Evolutionary conservation across 169 alveolate genomes (phyloP).

Genomic region (Cryptosporidium sp.): DNA sequence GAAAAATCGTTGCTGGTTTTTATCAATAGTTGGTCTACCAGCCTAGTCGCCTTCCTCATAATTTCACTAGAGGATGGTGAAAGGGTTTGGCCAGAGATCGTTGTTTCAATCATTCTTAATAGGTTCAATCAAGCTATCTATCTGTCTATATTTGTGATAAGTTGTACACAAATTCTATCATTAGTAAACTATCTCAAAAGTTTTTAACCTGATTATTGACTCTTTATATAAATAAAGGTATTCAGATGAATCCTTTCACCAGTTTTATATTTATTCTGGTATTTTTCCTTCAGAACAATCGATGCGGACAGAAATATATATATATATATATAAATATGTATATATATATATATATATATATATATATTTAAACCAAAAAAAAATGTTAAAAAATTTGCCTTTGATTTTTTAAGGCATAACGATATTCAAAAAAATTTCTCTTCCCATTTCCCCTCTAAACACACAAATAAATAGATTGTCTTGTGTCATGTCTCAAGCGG

Average conservation of each 20-base stretch:
- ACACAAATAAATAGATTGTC: slow-evolving; percentile 72
- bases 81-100: slow-evolving; percentile 7
- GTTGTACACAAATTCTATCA: slow-evolving; percentile 7
- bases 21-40: slow-evolving; percentile 50
- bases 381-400: not conserved
- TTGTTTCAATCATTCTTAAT: not conserved
- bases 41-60: slow-evolving; percentile 55
- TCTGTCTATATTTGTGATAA: not conserved
- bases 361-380: not conserved
- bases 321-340: not conserved
- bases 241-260: not conserved
- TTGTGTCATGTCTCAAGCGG: slow-evolving; percentile 52
- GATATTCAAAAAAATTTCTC: not conserved
- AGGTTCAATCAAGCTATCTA: not conserved
- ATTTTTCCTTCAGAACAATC: not conserved
- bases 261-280: not conserved
- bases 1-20: slow-evolving; percentile 18
- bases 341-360: not conserved
- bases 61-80: slow-evolving; percentile 73
- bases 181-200: slow-evolving; percentile 2
- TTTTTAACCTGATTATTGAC: not conserved
- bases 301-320: not conserved
- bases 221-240: not conserved
- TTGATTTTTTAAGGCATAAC: not conserved
- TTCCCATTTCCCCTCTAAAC: slow-evolving; percentile 6